A percentile compares a stretch with the other conserved stretches of the same genome.
Evolutionary conservation across 1,284 basidiomycete genomes (phyloP).

Genomic region (Inonotus hispidus): DNA sequence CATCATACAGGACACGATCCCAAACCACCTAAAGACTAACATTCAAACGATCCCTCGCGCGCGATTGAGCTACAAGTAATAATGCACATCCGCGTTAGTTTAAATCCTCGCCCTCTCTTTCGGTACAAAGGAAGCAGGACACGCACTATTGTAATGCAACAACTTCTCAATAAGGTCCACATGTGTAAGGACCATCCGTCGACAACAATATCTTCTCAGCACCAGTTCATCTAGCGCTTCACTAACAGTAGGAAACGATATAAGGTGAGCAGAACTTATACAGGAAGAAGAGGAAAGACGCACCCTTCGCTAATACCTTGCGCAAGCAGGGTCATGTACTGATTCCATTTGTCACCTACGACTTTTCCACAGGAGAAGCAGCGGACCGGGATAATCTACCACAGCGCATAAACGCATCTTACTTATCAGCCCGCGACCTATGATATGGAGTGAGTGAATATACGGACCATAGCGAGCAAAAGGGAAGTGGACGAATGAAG

Average conservation of each 20-base stretch:
- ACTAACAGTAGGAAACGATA: constrained; percentile 37
- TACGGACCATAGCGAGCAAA: background rate
- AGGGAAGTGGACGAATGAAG: too few relatives aligned
- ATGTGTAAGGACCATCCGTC: constrained; percentile 96
- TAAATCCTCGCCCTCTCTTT: background rate
- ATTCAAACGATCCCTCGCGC: constrained; percentile 3
- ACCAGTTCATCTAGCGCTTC: constrained; percentile 91
- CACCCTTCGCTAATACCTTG: constrained; percentile 84
- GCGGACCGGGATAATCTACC: constrained; percentile 74
- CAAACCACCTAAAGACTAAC: background rate
- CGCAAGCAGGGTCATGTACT: constrained; percentile 75
- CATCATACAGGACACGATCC: too few relatives aligned
- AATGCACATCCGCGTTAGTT: background rate
- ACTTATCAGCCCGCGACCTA: background rate
- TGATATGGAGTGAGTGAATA: background rate
- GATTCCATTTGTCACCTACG: constrained; percentile 89
- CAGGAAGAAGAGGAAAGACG: constrained; percentile 26
- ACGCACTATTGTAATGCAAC: constrained; percentile 92
- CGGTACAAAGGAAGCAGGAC: background rate
- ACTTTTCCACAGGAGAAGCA: constrained; percentile 95
- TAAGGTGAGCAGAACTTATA: background rate
- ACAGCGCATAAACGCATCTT: background rate
- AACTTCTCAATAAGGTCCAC: constrained; percentile 97
- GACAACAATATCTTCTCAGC: constrained; percentile 92
- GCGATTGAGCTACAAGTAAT: background rate